phyloP scores from a whole-genome alignment of 257 asterid species.

The Penstemon eatonii region DNA sequence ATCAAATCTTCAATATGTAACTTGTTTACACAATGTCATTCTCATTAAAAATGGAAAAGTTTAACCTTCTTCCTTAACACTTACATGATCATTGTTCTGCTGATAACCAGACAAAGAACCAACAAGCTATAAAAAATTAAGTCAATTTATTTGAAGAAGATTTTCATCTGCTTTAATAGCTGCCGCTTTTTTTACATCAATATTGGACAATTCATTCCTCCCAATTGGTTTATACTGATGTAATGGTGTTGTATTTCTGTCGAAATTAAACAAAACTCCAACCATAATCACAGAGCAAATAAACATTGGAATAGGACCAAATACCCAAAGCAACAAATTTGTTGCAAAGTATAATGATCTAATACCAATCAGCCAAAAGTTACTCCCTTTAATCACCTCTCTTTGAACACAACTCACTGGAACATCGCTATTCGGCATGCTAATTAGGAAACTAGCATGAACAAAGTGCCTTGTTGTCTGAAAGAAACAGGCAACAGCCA shows the following conservation, averaged over 20 bases:
- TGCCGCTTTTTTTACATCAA: not conserved
- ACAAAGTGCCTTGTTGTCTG: conserved; percentile 50
- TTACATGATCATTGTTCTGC: not conserved
- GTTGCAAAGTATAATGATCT: conserved; percentile 53
- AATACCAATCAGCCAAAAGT: conserved; percentile 53
- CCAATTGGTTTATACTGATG: conserved; percentile 29
- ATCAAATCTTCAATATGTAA: not conserved
- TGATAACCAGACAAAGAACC: not conserved
- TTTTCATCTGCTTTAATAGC: not conserved
- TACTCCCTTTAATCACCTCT: conserved; percentile 58
- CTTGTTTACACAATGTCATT: not conserved
- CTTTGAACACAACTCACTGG: conserved; percentile 34
- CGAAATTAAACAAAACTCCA: conserved; percentile 37
- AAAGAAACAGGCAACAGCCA: conserved; percentile 58
- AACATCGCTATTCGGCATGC: conserved; percentile 55
- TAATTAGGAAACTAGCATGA: conserved; percentile 56
- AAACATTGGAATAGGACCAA: conserved; percentile 77
- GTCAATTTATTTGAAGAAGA: conserved; percentile 2
- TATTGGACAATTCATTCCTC: conserved; percentile 3
- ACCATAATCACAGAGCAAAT: conserved; percentile 51
- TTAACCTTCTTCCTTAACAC: not conserved
- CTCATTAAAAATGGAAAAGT: not conserved
- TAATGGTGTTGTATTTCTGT: conserved; percentile 43
- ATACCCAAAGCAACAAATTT: conserved; percentile 54
- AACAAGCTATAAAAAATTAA: not conserved